These are phyloP conservation scores for Delphinella strobiligena DNA, from an alignment of 2,329 filamentous ascomycete genomes.

Conservation along the genomic window DNA sequence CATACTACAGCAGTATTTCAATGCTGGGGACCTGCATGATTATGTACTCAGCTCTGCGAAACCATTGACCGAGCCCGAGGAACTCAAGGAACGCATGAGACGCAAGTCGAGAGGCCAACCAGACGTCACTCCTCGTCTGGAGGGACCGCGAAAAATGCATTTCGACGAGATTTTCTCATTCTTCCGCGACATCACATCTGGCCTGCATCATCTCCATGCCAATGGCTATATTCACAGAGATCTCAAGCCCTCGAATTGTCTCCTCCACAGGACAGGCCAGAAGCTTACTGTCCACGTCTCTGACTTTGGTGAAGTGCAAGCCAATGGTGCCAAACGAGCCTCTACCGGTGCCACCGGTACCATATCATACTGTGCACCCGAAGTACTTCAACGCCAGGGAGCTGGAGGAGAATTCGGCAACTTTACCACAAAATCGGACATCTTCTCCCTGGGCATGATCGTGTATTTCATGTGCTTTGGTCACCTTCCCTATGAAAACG, in stretches of 20 bases:
- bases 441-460: slow-evolving; percentile 98
- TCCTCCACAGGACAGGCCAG: slow-evolving; percentile 64
- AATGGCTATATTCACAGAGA: slow-evolving; percentile 95
- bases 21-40: slow-evolving; percentile 77
- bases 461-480: slow-evolving; percentile 97
- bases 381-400: slow-evolving; percentile 61
- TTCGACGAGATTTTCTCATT: slow-evolving; percentile 95
- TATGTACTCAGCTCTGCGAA: slow-evolving; percentile 64
- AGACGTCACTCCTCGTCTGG: slow-evolving; percentile 47
- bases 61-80: slow-evolving; percentile 34
- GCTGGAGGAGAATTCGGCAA: slow-evolving; percentile 67
- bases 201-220: slow-evolving; percentile 75
- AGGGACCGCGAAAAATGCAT: slow-evolving; percentile 43
- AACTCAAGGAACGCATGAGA: slow-evolving; percentile 78
- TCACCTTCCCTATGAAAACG: slow-evolving; percentile 47
- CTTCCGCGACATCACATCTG: slow-evolving; percentile 89
- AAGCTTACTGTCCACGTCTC: slow-evolving; percentile 77
- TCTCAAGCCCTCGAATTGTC: slow-evolving; percentile 89
- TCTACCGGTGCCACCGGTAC: slow-evolving; percentile 92
- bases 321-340: slow-evolving; percentile 66
- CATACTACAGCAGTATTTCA: slow-evolving; percentile 96
- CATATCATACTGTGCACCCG: slow-evolving; percentile 93
- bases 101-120: slow-evolving; percentile 62
- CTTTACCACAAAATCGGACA: slow-evolving; percentile 92
- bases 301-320: slow-evolving; percentile 94